A percentile compares a stretch with the other conserved stretches of the same genome.
phyloP scores from a whole-genome alignment of 2,329 filamentous ascomycete genomes.

The Akanthomyces dipterigenus region DNA sequence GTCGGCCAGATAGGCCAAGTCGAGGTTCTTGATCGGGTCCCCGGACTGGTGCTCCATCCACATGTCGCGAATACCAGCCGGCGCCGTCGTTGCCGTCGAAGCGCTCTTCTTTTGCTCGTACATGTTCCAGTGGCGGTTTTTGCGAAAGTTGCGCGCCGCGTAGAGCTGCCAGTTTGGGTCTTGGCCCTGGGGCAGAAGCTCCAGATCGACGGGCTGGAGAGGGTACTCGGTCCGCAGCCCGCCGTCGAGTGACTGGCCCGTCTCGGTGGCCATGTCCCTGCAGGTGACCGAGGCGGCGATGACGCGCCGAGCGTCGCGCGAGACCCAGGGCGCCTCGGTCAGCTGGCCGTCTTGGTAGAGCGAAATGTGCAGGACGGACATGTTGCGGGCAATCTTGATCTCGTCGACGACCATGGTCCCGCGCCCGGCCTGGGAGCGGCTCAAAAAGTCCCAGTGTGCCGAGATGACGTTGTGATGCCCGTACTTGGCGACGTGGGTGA shows the following conservation, averaged over 20 bases:
- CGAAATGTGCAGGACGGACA: constrained; percentile 35
- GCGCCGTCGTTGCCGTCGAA: not conserved
- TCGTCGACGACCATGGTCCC: constrained; percentile 34
- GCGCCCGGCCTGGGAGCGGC: constrained; percentile 30
- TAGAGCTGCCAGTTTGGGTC: constrained; percentile 25
- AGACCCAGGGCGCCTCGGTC: constrained; percentile 28
- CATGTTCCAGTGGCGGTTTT: constrained; percentile 23
- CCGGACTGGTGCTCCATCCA: not conserved
- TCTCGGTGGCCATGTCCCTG: constrained; percentile 24
- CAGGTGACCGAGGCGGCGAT: constrained; percentile 36
- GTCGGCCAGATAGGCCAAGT: constrained; percentile 4
- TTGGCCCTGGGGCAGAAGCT: constrained; percentile 16
- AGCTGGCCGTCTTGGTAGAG: constrained; percentile 34
- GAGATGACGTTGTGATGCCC: constrained; percentile 32
- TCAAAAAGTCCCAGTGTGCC: constrained; percentile 35
- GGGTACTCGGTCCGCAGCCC: constrained; percentile 18
- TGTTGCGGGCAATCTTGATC: constrained; percentile 33
- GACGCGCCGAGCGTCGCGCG: constrained; percentile 23
- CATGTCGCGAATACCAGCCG: constrained; percentile 19
- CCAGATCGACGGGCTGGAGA: constrained; percentile 21
- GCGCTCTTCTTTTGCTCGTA: constrained; percentile 21
- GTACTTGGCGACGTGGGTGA: constrained; percentile 25
- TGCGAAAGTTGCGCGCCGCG: constrained; percentile 11
- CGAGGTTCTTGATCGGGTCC: not conserved
- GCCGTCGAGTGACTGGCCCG: constrained; percentile 24